Base-by-base conservation (phyloP, 495 filamentous ascomycete species). In the Penicillium paxilli region DNA sequence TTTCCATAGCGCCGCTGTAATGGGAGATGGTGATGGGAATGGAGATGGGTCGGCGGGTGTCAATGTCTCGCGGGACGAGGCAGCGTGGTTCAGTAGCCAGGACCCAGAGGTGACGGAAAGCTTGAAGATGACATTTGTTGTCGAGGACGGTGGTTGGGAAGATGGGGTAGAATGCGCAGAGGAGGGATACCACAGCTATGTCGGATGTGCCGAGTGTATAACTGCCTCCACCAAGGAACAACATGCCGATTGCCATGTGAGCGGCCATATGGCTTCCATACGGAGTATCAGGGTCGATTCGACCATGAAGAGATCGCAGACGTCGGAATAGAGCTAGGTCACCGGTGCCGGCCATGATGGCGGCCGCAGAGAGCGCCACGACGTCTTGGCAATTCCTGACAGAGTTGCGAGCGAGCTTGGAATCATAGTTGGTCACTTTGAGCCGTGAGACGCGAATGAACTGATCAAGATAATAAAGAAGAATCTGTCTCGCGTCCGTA, bases 71-170 rank as follows among this genome's bases (percentile, higher is more conserved):
- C 7, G 87, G 80, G 4, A 99, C 80, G 4, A 98, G 79, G 65
- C 94, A 98, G 45, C 94, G 85, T 1, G 90, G 83, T 55, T 98
- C 94, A 6, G 91, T 87, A 5, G 95, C 94, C 9, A 99, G 80
- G 12, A 96, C 92, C 94, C 94, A 99, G 64, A 99, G 86, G 69
- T 99, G 94, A 2, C 95, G 87, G 78, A 98, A 96, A 6, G 94
- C 94, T 78, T 99, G 94, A 3, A 98, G 80, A 56, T 99, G 94
- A 22, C 89, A 91, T 63, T 87, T 89, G 64, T 96, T 97, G 74
- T 98, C 94, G 45, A 94, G 85, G 3, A 96, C 88, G 4, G 84
- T 85, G 23, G 84, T 85, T 2, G 94, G 94, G 68, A 93, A 98
- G 20, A 97, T 79, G 0, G 94, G 94, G 60, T 98, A 98, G 66